These are phyloP conservation scores for Glycine soja DNA, from an alignment of 306 rosid species.

Conservation along the genomic window DNA sequence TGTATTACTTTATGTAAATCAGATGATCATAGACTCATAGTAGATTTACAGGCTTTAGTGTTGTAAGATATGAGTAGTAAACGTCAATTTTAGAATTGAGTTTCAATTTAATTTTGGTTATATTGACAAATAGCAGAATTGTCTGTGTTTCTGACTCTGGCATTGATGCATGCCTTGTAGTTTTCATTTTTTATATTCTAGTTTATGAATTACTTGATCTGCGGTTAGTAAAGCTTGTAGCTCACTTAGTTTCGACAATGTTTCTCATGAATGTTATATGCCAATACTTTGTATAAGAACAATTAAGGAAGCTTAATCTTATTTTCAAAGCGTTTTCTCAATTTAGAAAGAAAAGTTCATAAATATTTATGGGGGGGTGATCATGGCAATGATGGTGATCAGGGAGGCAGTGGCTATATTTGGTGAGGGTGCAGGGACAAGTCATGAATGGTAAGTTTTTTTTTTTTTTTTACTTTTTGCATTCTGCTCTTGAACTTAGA, in stretches of 20 bases:
- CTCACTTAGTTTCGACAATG: slow-evolving; percentile 7
- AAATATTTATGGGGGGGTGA: slow-evolving; percentile 8
- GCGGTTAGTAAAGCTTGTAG: neutral
- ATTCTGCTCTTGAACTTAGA: neutral
- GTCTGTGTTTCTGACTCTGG: slow-evolving; percentile 1
- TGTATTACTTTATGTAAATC: slow-evolving; percentile 42
- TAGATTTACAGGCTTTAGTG: slow-evolving; percentile 46
- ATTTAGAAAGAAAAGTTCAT: slow-evolving; percentile 22
- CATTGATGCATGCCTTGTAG: neutral
- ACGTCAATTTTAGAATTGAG: slow-evolving; percentile 42
- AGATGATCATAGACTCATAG: slow-evolving; percentile 27
- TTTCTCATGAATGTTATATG: neutral
- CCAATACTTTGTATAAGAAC: too few relatives aligned
- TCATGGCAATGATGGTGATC: neutral
- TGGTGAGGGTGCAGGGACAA: neutral
- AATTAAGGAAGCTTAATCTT: neutral
- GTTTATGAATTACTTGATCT: slow-evolving; percentile 30
- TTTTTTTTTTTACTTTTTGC: neutral
- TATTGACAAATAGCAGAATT: slow-evolving; percentile 25
- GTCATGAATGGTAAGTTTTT: neutral
- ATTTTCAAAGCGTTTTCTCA: neutral
- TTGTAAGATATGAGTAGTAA: slow-evolving; percentile 51
- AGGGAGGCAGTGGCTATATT: neutral
- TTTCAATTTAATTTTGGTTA: slow-evolving; percentile 35
- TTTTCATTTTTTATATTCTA: neutral